Conservation (phyloP, 208 protist genomes). For the Porcisia hertigi region DNA sequence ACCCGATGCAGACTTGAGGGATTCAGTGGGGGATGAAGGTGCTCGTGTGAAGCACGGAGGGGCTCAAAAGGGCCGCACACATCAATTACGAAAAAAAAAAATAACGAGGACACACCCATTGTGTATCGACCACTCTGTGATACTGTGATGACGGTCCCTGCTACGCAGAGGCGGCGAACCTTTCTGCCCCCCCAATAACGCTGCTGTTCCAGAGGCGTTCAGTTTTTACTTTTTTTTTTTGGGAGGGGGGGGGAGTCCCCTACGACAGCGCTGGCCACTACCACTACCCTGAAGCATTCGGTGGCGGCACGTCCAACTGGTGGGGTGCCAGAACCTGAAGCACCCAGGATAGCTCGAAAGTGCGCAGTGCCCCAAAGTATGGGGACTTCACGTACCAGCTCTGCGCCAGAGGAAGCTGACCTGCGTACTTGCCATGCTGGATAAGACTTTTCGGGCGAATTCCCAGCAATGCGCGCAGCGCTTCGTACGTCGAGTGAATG, state of each 20-base stretch:
- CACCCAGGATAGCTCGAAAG: conserved; percentile 85
- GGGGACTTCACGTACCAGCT: conserved; percentile 86
- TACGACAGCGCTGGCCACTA: not conserved
- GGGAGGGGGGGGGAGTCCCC: too few relatives aligned
- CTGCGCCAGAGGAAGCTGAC: conserved; percentile 67
- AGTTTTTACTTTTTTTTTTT: not conserved
- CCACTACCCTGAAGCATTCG: not conserved
- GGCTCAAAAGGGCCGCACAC: too few relatives aligned
- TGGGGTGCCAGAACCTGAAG: conserved; percentile 56
- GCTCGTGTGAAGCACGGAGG: too few relatives aligned
- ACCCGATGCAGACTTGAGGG: too few relatives aligned
- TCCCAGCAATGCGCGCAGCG: conserved; percentile 62
- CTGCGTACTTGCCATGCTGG: conserved; percentile 74
- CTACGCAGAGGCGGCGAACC: not conserved
- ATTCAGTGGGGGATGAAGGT: too few relatives aligned
- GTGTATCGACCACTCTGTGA: too few relatives aligned
- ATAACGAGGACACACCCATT: too few relatives aligned
- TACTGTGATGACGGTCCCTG: not conserved
- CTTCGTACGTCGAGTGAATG: conserved; percentile 68
- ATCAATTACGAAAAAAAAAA: too few relatives aligned
- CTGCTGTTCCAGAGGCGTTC: too few relatives aligned
- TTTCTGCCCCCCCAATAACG: not conserved
- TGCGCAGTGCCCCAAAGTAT: conserved; percentile 83
- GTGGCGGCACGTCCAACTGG: conserved; percentile 23
- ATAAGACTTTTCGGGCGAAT: conserved; percentile 75